Conservation (phyloP, 257 asterid species). For the Plantago elongata region DNA sequence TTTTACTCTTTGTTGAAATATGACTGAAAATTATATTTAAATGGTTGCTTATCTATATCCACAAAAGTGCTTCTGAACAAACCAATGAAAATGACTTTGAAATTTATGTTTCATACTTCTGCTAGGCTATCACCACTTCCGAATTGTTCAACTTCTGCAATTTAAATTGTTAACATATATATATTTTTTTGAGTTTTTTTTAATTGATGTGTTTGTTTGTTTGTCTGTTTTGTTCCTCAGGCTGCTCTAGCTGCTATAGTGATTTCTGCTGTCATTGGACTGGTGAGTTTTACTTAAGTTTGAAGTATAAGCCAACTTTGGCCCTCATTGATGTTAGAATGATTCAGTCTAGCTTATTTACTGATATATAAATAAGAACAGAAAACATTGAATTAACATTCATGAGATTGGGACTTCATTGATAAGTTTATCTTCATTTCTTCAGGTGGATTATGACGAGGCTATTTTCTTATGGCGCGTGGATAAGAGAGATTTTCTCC, state of each 20-base stretch:
- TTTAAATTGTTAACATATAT: slow-evolving; percentile 15
- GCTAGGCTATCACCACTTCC: no score
- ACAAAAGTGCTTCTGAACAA: no score
- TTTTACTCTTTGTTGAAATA: slow-evolving; percentile 14
- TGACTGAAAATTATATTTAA: not conserved
- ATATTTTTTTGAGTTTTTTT: slow-evolving; percentile 20
- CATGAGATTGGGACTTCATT: slow-evolving; percentile 22
- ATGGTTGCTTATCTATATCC: no score
- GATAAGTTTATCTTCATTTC: slow-evolving; percentile 14
- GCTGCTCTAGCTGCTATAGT: slow-evolving; percentile 93
- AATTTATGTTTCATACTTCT: no score
- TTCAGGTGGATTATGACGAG: slow-evolving; percentile 97
- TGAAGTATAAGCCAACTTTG: not conserved
- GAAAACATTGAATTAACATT: no score
- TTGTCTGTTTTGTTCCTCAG: slow-evolving; percentile 18
- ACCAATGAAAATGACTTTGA: no score
- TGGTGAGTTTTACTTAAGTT: slow-evolving; percentile 52
- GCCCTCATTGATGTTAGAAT: slow-evolving; percentile 1
- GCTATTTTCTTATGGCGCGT: slow-evolving; percentile 90
- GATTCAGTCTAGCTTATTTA: not conserved
- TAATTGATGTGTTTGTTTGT: slow-evolving; percentile 19
- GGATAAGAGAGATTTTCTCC: slow-evolving; percentile 87
- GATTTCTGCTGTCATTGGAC: slow-evolving; percentile 95
- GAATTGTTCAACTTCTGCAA: no score
- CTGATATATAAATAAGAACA: no score